These are phyloP conservation scores for Alternaria novae-zelandiae DNA, from an alignment of 2,329 filamentous ascomycete species.

Conservation along the genomic window DNA sequence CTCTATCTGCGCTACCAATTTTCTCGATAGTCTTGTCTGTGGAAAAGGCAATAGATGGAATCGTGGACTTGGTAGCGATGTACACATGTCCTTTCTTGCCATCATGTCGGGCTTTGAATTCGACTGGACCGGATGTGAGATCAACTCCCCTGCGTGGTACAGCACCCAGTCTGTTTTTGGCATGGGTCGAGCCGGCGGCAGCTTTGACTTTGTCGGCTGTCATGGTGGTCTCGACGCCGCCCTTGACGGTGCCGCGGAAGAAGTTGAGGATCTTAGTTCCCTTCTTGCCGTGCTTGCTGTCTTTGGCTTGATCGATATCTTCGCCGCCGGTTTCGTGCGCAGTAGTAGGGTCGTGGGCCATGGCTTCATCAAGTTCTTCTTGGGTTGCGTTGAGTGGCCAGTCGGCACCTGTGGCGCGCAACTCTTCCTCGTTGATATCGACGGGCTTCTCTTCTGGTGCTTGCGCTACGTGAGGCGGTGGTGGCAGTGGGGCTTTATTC, in stretches of 20 bases:
- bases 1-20: slow-evolving; percentile 55
- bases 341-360: slow-evolving; percentile 53
- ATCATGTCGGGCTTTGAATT: slow-evolving; percentile 75
- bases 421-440: slow-evolving; percentile 57
- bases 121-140: slow-evolving; percentile 68
- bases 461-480: slow-evolving; percentile 56
- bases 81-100: slow-evolving; percentile 76
- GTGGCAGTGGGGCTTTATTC: slow-evolving; percentile 78
- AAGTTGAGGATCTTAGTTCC: slow-evolving; percentile 64
- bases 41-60: slow-evolving; percentile 71
- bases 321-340: slow-evolving; percentile 59
- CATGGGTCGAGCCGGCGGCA: slow-evolving; percentile 64
- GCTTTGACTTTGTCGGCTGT: slow-evolving; percentile 75
- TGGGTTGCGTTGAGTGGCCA: slow-evolving; percentile 66
- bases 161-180: slow-evolving; percentile 74
- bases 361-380: slow-evolving; percentile 71
- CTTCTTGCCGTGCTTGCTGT: slow-evolving; percentile 55
- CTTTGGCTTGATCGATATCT: slow-evolving; percentile 59
- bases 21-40: slow-evolving; percentile 58
- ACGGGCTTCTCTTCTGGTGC: slow-evolving; percentile 59
- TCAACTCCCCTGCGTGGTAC: slow-evolving; percentile 59
- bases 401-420: slow-evolving; percentile 60
- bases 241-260: slow-evolving; percentile 73
- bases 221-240: slow-evolving; percentile 73
- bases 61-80: slow-evolving; percentile 70